Evolutionary conservation across 495 filamentous ascomycete genomes (phyloP).

Genomic region (Penicillium nucicola): DNA sequence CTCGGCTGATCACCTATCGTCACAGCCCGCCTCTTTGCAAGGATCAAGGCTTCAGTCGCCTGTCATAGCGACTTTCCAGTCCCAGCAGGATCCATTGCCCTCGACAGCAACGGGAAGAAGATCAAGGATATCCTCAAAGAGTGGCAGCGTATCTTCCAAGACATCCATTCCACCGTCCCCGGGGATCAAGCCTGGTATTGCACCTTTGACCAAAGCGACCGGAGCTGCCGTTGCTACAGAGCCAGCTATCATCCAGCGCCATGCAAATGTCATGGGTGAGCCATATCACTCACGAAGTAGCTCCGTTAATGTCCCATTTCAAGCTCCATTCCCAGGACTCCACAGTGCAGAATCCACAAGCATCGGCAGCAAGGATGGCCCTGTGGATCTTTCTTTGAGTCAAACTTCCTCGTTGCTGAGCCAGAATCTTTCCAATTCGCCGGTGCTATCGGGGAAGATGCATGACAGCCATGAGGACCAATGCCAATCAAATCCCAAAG

Average conservation of each 20-base stretch:
- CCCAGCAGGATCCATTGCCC: constrained; percentile 30
- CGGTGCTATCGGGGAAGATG: constrained; percentile 28
- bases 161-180: constrained; percentile 45
- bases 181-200: constrained; percentile 30
- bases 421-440: constrained; percentile 33
- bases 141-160: constrained; percentile 52
- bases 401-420: constrained; percentile 30
- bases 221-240: constrained; percentile 33
- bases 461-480: constrained; percentile 27
- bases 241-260: constrained; percentile 51
- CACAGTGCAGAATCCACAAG: constrained; percentile 29
- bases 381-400: constrained; percentile 24
- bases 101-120: constrained; percentile 40
- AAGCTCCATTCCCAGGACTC: constrained; percentile 23
- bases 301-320: constrained; percentile 28
- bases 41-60: constrained; percentile 45
- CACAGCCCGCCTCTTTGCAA: constrained; percentile 31
- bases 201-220: constrained; percentile 48
- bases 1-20: constrained; percentile 23
- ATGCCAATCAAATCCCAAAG: constrained; percentile 13
- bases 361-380: constrained; percentile 30
- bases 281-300: constrained; percentile 34
- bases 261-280: constrained; percentile 52
- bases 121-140: constrained; percentile 54
- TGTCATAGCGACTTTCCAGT: constrained; percentile 27